These are phyloP conservation scores for Rhodotorula mucilaginosa DNA, from an alignment of 1,284 basidiomycete genomes.

Conservation along the genomic window DNA sequence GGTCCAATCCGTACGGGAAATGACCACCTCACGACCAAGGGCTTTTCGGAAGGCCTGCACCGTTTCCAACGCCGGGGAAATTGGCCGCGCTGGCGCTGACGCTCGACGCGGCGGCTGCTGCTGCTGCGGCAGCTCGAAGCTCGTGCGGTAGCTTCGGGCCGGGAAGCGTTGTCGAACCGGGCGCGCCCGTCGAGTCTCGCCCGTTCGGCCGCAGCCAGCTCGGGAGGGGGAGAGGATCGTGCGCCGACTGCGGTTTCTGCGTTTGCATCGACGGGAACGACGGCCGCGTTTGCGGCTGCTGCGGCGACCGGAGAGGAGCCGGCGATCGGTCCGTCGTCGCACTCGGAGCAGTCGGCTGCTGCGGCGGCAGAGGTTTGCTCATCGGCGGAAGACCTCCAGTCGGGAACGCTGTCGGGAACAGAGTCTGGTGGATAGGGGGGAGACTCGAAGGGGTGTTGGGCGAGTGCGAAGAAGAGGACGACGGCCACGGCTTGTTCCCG, in stretches of 20 bases:
- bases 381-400: conserved; percentile 1
- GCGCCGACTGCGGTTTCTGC: not conserved
- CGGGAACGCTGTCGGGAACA: not conserved
- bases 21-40: no score
- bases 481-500: not conserved
- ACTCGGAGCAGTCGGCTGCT: no score
- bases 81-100: not conserved
- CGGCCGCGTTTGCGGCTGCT: not conserved
- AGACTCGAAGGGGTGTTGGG: not conserved
- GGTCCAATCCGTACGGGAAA: no score
- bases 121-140: not conserved
- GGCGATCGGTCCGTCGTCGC: not conserved
- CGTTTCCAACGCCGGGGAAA: not conserved
- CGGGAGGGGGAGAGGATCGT: conserved; percentile 10
- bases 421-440: not conserved
- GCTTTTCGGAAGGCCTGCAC: not conserved
- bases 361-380: no score
- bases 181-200: not conserved
- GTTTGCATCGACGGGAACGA: no score
- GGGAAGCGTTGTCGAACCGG: not conserved
- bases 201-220: conserved; percentile 16
- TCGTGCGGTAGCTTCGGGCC: conserved; percentile 11
- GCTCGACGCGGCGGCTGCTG: not conserved
- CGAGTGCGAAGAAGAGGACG: not conserved
- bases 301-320: not conserved